Evolutionary conservation across 768 basidiomycete genomes (phyloP), one percentile per base, ranked within the genome.

Genomic region (Boletales sp.): DNA sequence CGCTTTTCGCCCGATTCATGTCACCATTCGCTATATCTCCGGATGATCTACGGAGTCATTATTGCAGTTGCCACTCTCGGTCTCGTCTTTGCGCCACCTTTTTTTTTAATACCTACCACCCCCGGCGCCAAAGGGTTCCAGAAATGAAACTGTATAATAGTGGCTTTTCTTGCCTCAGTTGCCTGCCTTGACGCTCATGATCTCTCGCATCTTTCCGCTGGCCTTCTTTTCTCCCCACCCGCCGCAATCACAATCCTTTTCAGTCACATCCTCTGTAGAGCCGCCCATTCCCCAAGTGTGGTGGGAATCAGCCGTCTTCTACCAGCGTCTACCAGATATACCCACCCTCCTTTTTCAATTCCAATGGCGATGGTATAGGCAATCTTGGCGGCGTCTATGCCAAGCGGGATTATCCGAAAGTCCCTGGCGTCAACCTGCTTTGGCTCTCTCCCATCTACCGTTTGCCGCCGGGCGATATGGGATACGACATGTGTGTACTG

Each of bases 271-370:
- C 11, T 21, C 43, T 19, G 37, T 50, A 45, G 50, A 60, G 14
- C 63, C 60, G 27, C 50, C 63, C 11, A 60, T 45, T n/a, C 57
- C 64, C 38, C 64, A 61, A 19, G 51, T 61, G 5, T 84, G 82
- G 81, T 84, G 81, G 81, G 82, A 83, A 57, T 71, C 73, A 15
- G 76, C 76, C 3, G 62, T 74, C 27, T n/a, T n/a, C n/a, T n/a
- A n/a, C n/a, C n/a, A n/a, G n/a, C n/a, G 69, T 86, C 18, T 85
- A 85, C 67, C 84, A 86, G 64, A 84, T 87, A 62, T 86, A 86
- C 60, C 85, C 85, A 2, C 69, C 79, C 45, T 86, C 83, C 0
- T 87, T 86, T 72, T 76, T 72, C 47, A 86, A 88, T 60, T 79
- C 83, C n/a, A 86, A 83, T 51, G 83, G 80, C 1, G 82, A 84